Evolutionary conservation across 179 eudicot species (phyloP).

Genomic region (Amaranthus tricolor): DNA sequence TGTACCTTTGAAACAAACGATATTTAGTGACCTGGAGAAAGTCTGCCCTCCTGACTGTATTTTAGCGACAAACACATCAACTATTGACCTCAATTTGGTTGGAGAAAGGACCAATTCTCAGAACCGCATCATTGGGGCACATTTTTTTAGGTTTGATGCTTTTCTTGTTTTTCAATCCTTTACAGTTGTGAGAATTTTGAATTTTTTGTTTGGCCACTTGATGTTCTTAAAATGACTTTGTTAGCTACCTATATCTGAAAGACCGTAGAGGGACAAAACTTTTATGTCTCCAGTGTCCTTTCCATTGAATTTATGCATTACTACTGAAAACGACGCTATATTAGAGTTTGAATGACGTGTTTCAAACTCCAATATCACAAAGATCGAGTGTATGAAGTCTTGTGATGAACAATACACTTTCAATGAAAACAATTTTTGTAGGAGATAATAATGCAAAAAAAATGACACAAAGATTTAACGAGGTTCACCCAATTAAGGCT

Average conservation of each 20-base stretch:
- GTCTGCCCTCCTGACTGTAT: constrained; percentile 88
- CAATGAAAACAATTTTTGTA: too few species aligned
- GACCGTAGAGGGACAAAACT: background rate
- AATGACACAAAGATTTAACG: too few species aligned
- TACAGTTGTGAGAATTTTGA: background rate
- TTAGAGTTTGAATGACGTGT: too few species aligned
- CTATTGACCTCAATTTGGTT: constrained; percentile 73
- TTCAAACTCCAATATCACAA: too few species aligned
- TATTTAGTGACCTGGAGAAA: constrained; percentile 81
- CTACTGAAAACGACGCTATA: too few species aligned
- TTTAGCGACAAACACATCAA: constrained; percentile 91
- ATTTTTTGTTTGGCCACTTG: background rate
- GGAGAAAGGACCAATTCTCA: constrained; percentile 76
- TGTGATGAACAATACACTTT: too few species aligned
- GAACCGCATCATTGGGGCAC: constrained; percentile 87
- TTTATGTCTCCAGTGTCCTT: background rate
- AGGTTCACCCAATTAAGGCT: too few species aligned
- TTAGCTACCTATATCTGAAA: background rate
- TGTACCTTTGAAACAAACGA: constrained; percentile 66
- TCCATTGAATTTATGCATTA: background rate
- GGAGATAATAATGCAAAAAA: too few species aligned
- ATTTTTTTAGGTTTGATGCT: constrained; percentile 77
- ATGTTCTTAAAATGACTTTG: background rate
- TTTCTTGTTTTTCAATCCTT: background rate
- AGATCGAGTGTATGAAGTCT: too few species aligned